Evolutionary conservation across 306 rosid genomes (phyloP), one percentile per base, ranked within the genome.

Genomic region (Oemleria cerasiformis): DNA sequence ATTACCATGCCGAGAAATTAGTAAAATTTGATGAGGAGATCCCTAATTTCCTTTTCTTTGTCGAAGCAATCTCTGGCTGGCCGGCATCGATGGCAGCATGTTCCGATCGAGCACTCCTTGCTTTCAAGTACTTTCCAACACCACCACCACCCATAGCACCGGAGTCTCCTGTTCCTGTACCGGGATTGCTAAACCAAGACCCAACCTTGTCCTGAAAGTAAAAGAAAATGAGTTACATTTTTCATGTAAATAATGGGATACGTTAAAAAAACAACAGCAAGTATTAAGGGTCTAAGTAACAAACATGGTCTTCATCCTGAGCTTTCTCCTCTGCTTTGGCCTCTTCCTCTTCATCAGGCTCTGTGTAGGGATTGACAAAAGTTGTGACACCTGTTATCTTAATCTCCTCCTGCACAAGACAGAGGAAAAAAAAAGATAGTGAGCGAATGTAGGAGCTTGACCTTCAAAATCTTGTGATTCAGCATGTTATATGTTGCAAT

Each of bases 161-260:
- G 20, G 88, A 71, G 68, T 78, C 92, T 20, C 84, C 66, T 48
- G 77, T 77, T 78, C 95, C 95, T 6, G 96, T 84, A 10, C 84
- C 90, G 19, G 99, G 96, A 75, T 95, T 91, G 78, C 96, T 89
- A 76, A 70, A 95, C 99, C 99, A 95, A 49, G 91, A 83, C 30
- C 97, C 99, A 47, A 89, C 82, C 79, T 89, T 95, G 49, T 80
- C 87, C 99, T 95, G 88, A 82, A 84, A 73, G 66, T 49, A 59
- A 70, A 53, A 73, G 47, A 25, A 63, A 39, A 55, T 14, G 8
- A 44, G 58, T 39, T 30, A 67, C 34, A 23, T 45, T 42, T 59
- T 11, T 41, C 71, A 48, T 1, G 43, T 25, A 23, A 53, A 40
- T 14, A 12, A 41, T 5, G 3, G 19, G 64, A 62, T 64, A 78